Conservation (phyloP, 345 rosid genomes). For the Mercurialis annua region DNA sequence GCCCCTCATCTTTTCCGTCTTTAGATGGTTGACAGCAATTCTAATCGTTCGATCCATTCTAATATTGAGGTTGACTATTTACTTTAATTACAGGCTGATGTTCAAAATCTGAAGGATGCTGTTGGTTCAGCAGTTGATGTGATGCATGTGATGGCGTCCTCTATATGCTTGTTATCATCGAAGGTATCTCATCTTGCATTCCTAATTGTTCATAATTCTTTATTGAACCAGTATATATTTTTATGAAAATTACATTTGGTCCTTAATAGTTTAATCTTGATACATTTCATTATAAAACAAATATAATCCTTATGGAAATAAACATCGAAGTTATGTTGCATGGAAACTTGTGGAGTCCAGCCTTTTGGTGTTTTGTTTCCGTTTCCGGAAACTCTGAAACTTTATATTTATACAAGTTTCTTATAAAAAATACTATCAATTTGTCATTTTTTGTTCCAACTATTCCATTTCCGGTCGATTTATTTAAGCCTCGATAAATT, state of each 20-base stretch:
- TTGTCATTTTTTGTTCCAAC: no score
- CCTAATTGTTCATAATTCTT: not conserved
- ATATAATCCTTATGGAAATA: no score
- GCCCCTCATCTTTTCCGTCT: conserved; percentile 4
- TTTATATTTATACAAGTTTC: no score
- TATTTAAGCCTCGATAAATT: conserved; percentile 1
- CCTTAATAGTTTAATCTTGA: not conserved
- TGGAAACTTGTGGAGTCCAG: no score
- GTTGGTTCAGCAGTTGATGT: conserved; percentile 74
- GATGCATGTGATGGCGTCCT: conserved; percentile 83
- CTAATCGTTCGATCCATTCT: not conserved
- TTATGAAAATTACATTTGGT: not conserved
- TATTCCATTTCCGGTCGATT: no score
- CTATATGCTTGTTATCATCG: conserved; percentile 50
- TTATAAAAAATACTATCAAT: no score
- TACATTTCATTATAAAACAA: no score
- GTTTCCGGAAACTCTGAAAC: no score
- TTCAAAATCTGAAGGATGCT: conserved; percentile 79
- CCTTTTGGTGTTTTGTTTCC: no score
- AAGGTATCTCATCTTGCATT: conserved; percentile 44
- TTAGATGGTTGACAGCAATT: not conserved
- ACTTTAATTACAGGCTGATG: conserved; percentile 51
- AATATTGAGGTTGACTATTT: conserved; percentile 14
- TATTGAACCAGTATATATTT: not conserved
- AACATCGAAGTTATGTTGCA: no score